Base-by-base conservation (phyloP, 306 rosid species). In the Medicago truncatula region DNA sequence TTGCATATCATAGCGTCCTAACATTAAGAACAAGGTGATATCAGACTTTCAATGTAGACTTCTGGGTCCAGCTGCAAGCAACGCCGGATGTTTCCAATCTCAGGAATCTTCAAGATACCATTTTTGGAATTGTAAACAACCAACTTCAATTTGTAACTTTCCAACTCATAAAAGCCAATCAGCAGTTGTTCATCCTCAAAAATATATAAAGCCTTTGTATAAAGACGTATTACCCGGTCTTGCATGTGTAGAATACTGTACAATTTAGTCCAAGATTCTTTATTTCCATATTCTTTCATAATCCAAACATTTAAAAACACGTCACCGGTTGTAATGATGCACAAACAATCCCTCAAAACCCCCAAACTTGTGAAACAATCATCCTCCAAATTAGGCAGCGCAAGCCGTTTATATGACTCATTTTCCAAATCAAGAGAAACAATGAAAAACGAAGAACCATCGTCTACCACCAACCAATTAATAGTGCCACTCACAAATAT, bases 191-290 rank as follows among this genome's bases (percentile, higher is more conserved):
- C 84, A 68, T 52, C 59, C 23, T 69, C 82, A 23, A 71, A 76
- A 46, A 77, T 21, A 2, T 21, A 21, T 21, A 21, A 21, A 21
- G 23, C 23, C 23, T 21, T 21, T 21, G 23, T 21, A 21, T 21
- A 21, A 2, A 1, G 23, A 21, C 23, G 23, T 21, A 21, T 21
- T 1, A 21, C 23, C 23, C 23, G 2, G 3, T 46, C 52, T 0
- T 13, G 4, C 16, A 15, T 11, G 47, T 0, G 25, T 52, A 74
- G 76, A 49, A 81, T 12, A 1, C 34, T 46, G 21, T 44, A 65
- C 67, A 81, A 43, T 63, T 68, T 80, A 38, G 78, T 77, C 87
- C 85, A 83, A 25, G 86, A 83, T 13, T 75, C 78, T 56, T 18
- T 38, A 53, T 73, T 64, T 23, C 87, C 87, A 77, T 74, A 74